Evolutionary conservation across 768 basidiomycete genomes (phyloP).

Genomic region (Pleurotus pulmonarius): DNA sequence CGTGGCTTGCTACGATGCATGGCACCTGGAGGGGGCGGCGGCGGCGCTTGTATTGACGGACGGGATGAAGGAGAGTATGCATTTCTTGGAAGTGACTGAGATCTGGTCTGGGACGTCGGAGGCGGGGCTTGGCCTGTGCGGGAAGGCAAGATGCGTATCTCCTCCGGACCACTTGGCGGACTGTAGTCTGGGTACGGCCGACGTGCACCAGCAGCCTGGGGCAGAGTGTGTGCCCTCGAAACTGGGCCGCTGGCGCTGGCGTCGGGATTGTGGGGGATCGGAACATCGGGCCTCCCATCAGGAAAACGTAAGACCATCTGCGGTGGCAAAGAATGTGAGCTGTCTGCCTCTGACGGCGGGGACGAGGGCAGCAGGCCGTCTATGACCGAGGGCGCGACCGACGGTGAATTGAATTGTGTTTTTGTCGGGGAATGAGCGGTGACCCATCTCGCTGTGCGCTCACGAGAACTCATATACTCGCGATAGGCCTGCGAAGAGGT

Average conservation of each 20-base stretch:
- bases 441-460: slow-evolving; percentile 68
- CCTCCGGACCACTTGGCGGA: slow-evolving; percentile 43
- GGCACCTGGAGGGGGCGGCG: slow-evolving; percentile 21
- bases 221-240: slow-evolving; percentile 24
- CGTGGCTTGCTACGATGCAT: slow-evolving; percentile 16
- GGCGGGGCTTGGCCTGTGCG: slow-evolving; percentile 31
- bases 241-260: slow-evolving; percentile 20
- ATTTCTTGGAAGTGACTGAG: slow-evolving; percentile 43
- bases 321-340: slow-evolving; percentile 56
- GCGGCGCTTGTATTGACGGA: slow-evolving; percentile 20
- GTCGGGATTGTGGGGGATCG: slow-evolving; percentile 44
- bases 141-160: slow-evolving; percentile 61
- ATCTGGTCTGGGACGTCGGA: slow-evolving; percentile 33
- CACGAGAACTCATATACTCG: slow-evolving; percentile 54
- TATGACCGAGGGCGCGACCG: slow-evolving; percentile 49
- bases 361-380: slow-evolving; percentile 34
- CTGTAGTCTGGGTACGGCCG: slow-evolving; percentile 25
- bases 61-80: slow-evolving; percentile 24
- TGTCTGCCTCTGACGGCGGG: slow-evolving; percentile 45
- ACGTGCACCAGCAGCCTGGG: slow-evolving; percentile 22
- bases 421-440: slow-evolving; percentile 33
- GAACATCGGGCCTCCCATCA: slow-evolving; percentile 61
- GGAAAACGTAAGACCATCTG: slow-evolving; percentile 69
- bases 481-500: slow-evolving; percentile 55
- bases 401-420: slow-evolving; percentile 51